Evolutionary conservation across 1,284 basidiomycete genomes (phyloP), one percentile per base, ranked within the genome.

Genomic region (Cryptococcus amylolentus): DNA sequence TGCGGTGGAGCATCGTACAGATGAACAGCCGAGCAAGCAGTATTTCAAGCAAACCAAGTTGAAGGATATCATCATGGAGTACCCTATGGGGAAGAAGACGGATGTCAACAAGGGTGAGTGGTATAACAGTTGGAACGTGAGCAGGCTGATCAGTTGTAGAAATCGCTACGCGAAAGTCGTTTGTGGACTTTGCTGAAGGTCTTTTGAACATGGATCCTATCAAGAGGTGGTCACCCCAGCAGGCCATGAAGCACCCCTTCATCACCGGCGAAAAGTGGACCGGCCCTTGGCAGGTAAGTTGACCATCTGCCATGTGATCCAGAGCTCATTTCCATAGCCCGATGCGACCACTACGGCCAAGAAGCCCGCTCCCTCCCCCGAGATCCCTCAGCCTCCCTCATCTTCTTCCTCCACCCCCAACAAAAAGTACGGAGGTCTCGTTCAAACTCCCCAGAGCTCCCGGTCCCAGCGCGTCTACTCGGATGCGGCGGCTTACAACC

Each of bases 151-250:
- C 14, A 31, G 12, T 31, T 26, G 43, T 70, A 94, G 94, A 98
- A 78, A 86, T 95, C 82, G 88, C 91, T 66, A 93, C 93, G 68
- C 84, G 95, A 49, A 84, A 89, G 56, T 88, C 93, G 16, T 98
- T 99, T 77, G 91, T 97, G 77, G 94, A 99, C 79, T 98, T 99
- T 79, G 95, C 95, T 60, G 86, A 91, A 71, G 95, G 95, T 18
- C 80, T 98, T 41, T 81, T 99, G 57, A 89, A 96, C 75, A 81
- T 98, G 79, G 92, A 98, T 71, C 95, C 96, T 16, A 86, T 94
- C 57, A 88, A 91, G 67, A 83, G 95, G 58, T 99, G 95, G 96
- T 89, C 94, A 9, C 95, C 96, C 28, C 92, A 97, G 72, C 94
- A 98, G 78, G 95, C 95, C 40, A 84, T 89, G 57, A 81, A 90